Evolutionary conservation across 192 early-diverging fungal species (phyloP).

Genomic region (Coemansia sp.): DNA sequence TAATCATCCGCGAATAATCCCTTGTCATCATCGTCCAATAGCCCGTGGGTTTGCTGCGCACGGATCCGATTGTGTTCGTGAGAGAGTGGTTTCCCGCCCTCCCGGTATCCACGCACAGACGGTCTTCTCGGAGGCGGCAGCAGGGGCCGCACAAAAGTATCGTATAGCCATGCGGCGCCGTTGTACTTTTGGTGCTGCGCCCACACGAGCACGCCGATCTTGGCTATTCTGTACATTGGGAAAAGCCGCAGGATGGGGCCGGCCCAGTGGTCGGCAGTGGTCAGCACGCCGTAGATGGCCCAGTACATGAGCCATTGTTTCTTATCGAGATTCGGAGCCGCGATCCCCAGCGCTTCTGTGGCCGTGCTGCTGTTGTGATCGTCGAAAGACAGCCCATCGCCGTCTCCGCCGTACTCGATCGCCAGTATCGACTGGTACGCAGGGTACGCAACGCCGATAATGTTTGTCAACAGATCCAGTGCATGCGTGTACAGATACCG

Average conservation of each 20-base stretch:
- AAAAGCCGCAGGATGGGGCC: slow-evolving; percentile 47
- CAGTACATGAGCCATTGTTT: slow-evolving; percentile 57
- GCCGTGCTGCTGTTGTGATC: not conserved
- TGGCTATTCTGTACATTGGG: slow-evolving; percentile 49
- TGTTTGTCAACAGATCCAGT: slow-evolving; percentile 48
- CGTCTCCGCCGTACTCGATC: slow-evolving; percentile 35
- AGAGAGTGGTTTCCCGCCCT: not conserved
- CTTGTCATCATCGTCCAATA: not conserved
- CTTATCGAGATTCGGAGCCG: slow-evolving; percentile 38
- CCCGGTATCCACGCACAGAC: not conserved
- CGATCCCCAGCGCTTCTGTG: slow-evolving; percentile 20
- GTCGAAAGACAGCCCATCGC: slow-evolving; percentile 4
- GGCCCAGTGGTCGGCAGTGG: slow-evolving; percentile 53
- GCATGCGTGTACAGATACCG: slow-evolving; percentile 45
- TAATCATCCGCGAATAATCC: not conserved
- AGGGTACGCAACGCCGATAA: slow-evolving; percentile 49
- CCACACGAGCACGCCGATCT: slow-evolving; percentile 48
- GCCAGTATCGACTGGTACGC: slow-evolving; percentile 55
- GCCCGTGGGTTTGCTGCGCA: not conserved
- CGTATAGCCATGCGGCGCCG: slow-evolving; percentile 51
- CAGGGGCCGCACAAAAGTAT: slow-evolving; percentile 42
- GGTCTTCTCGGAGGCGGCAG: slow-evolving; percentile 31
- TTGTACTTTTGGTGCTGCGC: slow-evolving; percentile 53
- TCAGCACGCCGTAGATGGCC: slow-evolving; percentile 49
- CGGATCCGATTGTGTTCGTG: not conserved